These are phyloP conservation scores for Fusarium falciforme DNA, from an alignment of 2,329 filamentous ascomycete genomes.

Conservation along the genomic window DNA sequence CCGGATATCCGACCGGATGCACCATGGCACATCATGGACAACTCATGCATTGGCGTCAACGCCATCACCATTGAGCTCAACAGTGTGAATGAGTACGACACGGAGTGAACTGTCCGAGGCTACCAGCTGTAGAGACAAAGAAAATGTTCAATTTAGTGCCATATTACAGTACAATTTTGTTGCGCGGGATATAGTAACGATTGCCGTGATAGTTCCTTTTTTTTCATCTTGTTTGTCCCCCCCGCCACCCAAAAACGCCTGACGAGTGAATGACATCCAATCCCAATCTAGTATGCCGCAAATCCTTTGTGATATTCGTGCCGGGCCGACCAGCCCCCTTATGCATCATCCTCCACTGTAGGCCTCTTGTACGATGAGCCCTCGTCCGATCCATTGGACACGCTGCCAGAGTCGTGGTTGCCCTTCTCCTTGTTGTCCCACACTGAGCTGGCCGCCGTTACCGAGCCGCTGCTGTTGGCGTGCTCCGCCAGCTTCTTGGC, in stretches of 20 bases:
- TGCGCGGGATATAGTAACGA: neutral
- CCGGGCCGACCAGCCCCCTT: neutral
- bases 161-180: conserved; percentile 14
- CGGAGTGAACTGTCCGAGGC: neutral
- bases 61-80: neutral
- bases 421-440: conserved; percentile 28
- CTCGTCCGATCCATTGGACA: conserved; percentile 24
- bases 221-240: neutral
- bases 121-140: neutral
- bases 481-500: conserved; percentile 31
- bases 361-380: conserved; percentile 39
- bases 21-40: conserved; percentile 5
- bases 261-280: conserved; percentile 8
- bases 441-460: conserved; percentile 39
- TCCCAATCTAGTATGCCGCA: neutral
- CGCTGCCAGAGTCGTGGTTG: conserved; percentile 24
- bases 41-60: conserved; percentile 11
- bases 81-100: neutral
- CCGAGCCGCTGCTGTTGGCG: conserved; percentile 32
- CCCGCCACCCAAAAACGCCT: conserved; percentile 25
- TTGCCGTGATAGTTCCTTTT: conserved; percentile 6
- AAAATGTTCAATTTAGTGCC: conserved; percentile 16
- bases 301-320: neutral
- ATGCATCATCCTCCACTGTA: conserved; percentile 36
- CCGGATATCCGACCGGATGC: conserved; percentile 30